phyloP scores from a whole-genome alignment of 2,329 filamentous ascomycete genomes.

The Escovopsis weberi region DNA sequence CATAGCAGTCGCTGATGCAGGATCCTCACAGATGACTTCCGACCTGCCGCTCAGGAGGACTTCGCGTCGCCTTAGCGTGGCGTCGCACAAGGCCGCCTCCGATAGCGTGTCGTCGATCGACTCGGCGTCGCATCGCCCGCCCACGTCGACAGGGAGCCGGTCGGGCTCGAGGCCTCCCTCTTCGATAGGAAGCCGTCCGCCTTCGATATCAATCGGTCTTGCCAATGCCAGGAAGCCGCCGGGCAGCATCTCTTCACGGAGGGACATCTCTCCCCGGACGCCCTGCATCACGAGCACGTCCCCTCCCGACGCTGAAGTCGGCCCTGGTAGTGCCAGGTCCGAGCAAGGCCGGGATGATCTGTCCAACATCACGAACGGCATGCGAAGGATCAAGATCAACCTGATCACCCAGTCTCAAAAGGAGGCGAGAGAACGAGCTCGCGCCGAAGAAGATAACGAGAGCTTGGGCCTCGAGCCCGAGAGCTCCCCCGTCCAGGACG shows the following conservation, averaged over 20 bases:
- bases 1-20: background rate
- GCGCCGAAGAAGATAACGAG: constrained; percentile 11
- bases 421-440: constrained; percentile 32
- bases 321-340: constrained; percentile 5
- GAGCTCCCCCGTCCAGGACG: background rate
- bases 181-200: constrained; percentile 25
- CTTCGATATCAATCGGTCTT: constrained; percentile 24
- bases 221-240: constrained; percentile 44
- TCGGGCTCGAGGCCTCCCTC: constrained; percentile 4
- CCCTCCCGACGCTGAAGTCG: constrained; percentile 3
- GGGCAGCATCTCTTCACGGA: constrained; percentile 28
- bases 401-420: constrained; percentile 43
- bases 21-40: constrained; percentile 11
- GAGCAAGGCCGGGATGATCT: constrained; percentile 24
- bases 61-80: constrained; percentile 35
- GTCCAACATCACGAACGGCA: constrained; percentile 39
- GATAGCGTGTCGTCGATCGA: background rate
- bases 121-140: constrained; percentile 4
- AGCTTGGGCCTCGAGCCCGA: constrained; percentile 1
- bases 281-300: constrained; percentile 23
- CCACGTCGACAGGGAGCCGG: constrained; percentile 4
- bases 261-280: constrained; percentile 21
- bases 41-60: constrained; percentile 18
- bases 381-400: constrained; percentile 51
- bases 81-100: constrained; percentile 22